Percentiles rank a stretch among this genome's conserved stretches.
Evolutionary conservation across 441 rosid species (phyloP).

Genomic region (Pelargonium cotyledonis): DNA sequence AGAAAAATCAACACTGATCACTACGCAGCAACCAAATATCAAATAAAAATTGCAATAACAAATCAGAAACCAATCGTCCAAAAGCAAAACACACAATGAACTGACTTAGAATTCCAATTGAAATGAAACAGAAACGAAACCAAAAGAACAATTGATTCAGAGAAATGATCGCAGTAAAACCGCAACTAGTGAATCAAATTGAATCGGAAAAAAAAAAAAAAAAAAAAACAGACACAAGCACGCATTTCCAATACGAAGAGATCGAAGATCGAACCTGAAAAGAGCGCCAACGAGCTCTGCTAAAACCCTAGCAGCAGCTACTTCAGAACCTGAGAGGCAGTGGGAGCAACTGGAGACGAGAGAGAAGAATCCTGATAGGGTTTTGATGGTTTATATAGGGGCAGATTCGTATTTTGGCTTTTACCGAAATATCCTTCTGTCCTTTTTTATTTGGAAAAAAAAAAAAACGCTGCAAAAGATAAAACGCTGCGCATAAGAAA

Average conservation of each 20-base stretch:
- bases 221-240: not conserved
- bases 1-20: not conserved
- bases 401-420: not conserved
- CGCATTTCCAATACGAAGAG: not conserved
- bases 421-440: not conserved
- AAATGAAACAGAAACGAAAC: not conserved
- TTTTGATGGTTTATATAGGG: conserved; percentile 1
- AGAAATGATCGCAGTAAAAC: not conserved
- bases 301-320: not conserved
- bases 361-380: not conserved
- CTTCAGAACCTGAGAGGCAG: too few relatives aligned
- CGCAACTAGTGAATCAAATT: not conserved
- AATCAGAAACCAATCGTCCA: not conserved
- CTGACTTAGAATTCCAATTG: not conserved
- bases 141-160: not conserved
- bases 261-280: not conserved
- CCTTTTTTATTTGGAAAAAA: too few relatives aligned
- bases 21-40: not conserved
- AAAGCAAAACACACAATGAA: not conserved
- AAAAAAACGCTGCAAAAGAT: too few relatives aligned
- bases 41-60: not conserved
- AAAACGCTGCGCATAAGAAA: too few relatives aligned
- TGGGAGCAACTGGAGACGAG: not conserved
- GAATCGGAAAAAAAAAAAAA: not conserved
- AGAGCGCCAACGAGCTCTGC: not conserved